Conservation (phyloP, 371 early-diverging fungal species). For the Mucor indicus region DNA sequence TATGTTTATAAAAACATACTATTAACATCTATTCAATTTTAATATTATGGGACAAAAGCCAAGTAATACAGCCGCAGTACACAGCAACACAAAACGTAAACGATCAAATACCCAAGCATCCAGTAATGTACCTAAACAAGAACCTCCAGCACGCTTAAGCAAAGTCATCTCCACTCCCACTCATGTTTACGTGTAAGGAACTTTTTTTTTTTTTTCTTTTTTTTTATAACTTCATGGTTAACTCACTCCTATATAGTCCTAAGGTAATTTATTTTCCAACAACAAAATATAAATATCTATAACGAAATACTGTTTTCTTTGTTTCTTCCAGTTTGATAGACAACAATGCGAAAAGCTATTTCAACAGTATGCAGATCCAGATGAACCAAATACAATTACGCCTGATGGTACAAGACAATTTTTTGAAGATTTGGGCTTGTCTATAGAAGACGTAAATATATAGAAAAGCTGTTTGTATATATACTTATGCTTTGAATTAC, state of each 20-base stretch:
- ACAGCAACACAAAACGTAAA: slow-evolving; percentile 13
- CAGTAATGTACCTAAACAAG: too few relatives aligned
- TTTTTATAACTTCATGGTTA: not conserved
- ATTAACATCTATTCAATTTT: too few relatives aligned
- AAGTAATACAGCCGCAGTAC: not conserved
- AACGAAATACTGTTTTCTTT: not conserved
- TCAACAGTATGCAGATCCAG: slow-evolving; percentile 38
- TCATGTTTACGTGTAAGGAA: not conserved
- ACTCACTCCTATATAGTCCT: not conserved
- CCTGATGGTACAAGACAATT: slow-evolving; percentile 42
- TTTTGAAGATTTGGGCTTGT: slow-evolving; percentile 40
- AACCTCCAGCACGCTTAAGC: too few relatives aligned
- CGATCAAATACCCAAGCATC: slow-evolving; percentile 17
- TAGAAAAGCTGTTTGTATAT: not conserved
- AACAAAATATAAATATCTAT: not conserved
- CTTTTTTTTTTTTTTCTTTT: not conserved
- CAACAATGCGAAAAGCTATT: slow-evolving; percentile 35
- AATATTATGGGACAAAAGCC: slow-evolving; percentile 2
- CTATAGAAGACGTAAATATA: slow-evolving; percentile 37
- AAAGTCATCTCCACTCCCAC: slow-evolving; percentile 5
- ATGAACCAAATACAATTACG: slow-evolving; percentile 31
- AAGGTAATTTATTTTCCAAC: slow-evolving; percentile 9
- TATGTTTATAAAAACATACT: too few relatives aligned
- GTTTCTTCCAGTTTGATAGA: slow-evolving; percentile 23
- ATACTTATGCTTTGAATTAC: not conserved